Conservation (phyloP, 257 asterid genomes). For the Jacaranda mimosifolia region DNA sequence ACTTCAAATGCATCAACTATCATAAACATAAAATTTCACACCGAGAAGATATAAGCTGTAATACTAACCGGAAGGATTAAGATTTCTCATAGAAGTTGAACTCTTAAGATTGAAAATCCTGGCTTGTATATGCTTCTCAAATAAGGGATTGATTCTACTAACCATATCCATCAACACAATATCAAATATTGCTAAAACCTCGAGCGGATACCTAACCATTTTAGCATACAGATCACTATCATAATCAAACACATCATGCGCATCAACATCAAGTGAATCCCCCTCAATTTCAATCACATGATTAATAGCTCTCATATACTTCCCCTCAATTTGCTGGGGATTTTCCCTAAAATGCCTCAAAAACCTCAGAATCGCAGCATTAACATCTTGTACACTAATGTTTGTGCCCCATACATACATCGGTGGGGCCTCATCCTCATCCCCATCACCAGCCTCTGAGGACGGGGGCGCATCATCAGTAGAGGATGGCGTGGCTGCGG, state of each 20-base stretch:
- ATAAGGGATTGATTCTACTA: conserved; percentile 70
- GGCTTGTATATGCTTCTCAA: conserved; percentile 94
- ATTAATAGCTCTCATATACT: conserved; percentile 76
- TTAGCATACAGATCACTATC: conserved; percentile 84
- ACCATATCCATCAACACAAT: conserved; percentile 95
- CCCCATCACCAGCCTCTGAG: conserved; percentile 78
- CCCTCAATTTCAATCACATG: conserved; percentile 89
- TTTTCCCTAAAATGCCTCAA: conserved; percentile 84
- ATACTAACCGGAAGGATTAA: conserved; percentile 92
- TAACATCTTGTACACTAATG: conserved; percentile 89
- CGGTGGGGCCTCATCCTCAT: conserved; percentile 77
- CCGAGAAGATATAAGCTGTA: background rate
- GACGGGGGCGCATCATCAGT: conserved; percentile 71
- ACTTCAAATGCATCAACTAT: background rate
- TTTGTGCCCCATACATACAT: conserved; percentile 98
- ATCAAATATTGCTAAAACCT: conserved; percentile 94
- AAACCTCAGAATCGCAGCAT: conserved; percentile 83
- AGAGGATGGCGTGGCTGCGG: conserved; percentile 75
- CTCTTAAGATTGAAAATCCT: conserved; percentile 85
- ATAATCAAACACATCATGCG: conserved; percentile 76
- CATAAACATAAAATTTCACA: background rate
- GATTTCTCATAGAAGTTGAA: conserved; percentile 89
- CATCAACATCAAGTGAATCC: conserved; percentile 97
- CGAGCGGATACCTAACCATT: conserved; percentile 95
- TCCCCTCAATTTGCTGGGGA: conserved; percentile 72